A percentile compares a stretch with the other conserved stretches of the same genome.
Evolutionary conservation across 768 basidiomycete species (phyloP).

Genomic region (Austroboletus festivus): DNA sequence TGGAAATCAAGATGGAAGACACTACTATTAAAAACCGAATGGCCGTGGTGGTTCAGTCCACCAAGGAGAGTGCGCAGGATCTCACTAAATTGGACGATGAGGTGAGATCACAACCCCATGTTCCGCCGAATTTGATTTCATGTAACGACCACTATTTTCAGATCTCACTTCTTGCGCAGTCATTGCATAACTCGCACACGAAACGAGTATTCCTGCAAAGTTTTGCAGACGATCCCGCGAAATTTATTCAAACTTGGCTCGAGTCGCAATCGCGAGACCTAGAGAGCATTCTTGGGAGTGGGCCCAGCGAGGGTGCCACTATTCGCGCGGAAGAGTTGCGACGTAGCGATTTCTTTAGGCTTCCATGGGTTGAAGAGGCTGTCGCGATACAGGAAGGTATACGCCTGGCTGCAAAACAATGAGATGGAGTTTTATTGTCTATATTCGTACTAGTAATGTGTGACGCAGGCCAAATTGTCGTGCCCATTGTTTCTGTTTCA

Average conservation of each 20-base stretch:
- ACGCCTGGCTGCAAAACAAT: conserved; percentile 56
- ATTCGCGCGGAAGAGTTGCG: conserved; percentile 86
- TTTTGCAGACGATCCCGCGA: conserved; percentile 74
- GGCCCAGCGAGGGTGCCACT: conserved; percentile 72
- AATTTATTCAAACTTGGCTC: conserved; percentile 87
- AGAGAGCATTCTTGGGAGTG: conserved; percentile 85
- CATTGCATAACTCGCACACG: conserved; percentile 80
- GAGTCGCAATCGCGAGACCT: conserved; percentile 90
- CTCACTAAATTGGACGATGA: conserved; percentile 83
- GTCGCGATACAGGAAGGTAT: conserved; percentile 83
- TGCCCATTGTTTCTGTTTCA: no score
- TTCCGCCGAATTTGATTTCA: conserved; percentile 17
- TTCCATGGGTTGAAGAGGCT: conserved; percentile 91
- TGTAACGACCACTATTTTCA: conserved; percentile 24
- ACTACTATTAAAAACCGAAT: conserved; percentile 67
- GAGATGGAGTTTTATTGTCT: background rate
- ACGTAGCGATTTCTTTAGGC: conserved; percentile 84
- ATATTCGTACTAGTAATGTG: no score
- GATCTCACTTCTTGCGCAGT: conserved; percentile 83
- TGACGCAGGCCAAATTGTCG: no score
- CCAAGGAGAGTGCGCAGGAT: conserved; percentile 65
- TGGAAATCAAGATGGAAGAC: conserved; percentile 88
- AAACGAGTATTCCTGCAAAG: conserved; percentile 83
- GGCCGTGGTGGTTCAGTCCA: conserved; percentile 64
- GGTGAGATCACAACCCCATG: conserved; percentile 38